Conservation (phyloP, 306 rosid genomes). For the Prunus salicina region DNA sequence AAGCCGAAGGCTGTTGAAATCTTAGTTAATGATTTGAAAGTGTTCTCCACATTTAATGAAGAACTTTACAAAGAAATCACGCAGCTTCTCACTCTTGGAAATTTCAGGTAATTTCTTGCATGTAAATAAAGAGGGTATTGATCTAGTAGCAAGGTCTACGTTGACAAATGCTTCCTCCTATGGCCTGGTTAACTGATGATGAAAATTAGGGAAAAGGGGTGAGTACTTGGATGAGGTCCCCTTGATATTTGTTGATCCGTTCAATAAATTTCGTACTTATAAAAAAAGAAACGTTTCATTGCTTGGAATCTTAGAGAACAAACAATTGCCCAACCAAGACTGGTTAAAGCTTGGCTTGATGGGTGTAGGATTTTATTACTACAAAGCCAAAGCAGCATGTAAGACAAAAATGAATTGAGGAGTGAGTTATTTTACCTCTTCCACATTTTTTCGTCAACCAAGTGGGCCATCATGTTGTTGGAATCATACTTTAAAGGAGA, state of each 20-base stretch:
- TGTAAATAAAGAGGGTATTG: background rate
- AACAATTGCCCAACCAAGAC: background rate
- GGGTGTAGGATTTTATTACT: background rate
- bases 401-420: background rate
- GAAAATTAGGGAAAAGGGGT: background rate
- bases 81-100: conserved; percentile 66
- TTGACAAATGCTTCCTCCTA: background rate
- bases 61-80: conserved; percentile 86
- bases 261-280: background rate
- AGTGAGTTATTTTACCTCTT: background rate
- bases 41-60: conserved; percentile 72
- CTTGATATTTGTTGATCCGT: background rate
- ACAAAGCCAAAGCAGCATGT: background rate
- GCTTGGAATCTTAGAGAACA: too few relatives aligned
- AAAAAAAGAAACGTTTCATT: too few relatives aligned
- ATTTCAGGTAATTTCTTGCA: conserved; percentile 67
- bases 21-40: conserved; percentile 72
- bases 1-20: conserved; percentile 74
- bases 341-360: background rate
- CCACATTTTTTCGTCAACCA: background rate
- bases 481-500: background rate
- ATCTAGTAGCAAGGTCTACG: background rate
- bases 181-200: background rate
- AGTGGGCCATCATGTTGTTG: background rate
- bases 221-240: background rate